A percentile compares a stretch with the other conserved stretches of the same genome.
phyloP scores from a whole-genome alignment of 192 early-diverging fungal species.

The Backusella sp. region DNA sequence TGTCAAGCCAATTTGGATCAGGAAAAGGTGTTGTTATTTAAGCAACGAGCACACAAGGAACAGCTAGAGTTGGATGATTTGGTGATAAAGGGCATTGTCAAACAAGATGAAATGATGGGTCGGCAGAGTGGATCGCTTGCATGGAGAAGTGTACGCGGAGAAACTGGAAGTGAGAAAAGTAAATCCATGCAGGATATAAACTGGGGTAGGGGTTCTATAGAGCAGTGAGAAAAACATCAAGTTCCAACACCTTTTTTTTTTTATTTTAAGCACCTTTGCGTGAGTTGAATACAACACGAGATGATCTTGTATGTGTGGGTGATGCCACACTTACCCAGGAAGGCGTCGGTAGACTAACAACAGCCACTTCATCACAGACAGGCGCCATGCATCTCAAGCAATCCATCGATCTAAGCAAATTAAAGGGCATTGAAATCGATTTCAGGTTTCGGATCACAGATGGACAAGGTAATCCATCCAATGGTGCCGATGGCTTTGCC shows the following conservation, averaged over 20 bases:
- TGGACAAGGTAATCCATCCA: not conserved
- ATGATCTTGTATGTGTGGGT: not conserved
- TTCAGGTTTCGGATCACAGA: conserved; percentile 35
- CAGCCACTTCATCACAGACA: conserved; percentile 8
- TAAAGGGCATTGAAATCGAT: conserved; percentile 18
- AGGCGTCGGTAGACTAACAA: conserved; percentile 12
- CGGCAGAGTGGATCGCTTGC: conserved; percentile 31
- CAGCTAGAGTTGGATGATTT: conserved; percentile 21
- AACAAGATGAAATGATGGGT: conserved; percentile 23
- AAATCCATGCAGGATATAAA: not conserved
- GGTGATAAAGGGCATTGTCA: not conserved
- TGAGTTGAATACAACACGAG: not conserved
- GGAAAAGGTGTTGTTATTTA: not conserved
- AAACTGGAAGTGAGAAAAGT: not conserved
- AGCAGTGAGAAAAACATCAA: no score
- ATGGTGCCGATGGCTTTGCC: conserved; percentile 39
- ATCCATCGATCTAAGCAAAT: not conserved
- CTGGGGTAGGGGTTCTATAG: not conserved
- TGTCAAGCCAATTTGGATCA: not conserved
- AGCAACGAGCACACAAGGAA: conserved; percentile 18
- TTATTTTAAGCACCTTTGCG: not conserved
- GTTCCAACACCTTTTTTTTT: no score
- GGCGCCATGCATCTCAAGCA: conserved; percentile 19
- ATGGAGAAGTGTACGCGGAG: not conserved
- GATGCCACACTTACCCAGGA: not conserved